Conservation (phyloP, 2,329 filamentous ascomycete species). For the Phyllosticta capitalensis region DNA sequence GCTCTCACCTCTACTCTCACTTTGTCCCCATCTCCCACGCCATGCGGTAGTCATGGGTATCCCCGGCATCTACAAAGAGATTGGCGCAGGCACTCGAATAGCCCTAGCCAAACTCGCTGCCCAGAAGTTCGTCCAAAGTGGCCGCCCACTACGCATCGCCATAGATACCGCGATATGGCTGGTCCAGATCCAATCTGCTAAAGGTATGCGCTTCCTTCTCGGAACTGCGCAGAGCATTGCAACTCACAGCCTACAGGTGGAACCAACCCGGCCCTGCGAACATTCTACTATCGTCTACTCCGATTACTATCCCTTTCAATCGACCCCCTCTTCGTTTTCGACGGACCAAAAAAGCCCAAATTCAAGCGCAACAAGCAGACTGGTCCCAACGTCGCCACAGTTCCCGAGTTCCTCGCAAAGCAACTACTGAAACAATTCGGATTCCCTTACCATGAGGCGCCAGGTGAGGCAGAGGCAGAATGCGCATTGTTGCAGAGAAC, state of each 20-base stretch:
- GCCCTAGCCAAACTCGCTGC: slow-evolving; percentile 76
- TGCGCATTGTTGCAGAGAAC: slow-evolving; percentile 76
- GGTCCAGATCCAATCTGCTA: slow-evolving; percentile 79
- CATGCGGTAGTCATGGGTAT: slow-evolving; percentile 27
- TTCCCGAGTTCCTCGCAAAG: slow-evolving; percentile 70
- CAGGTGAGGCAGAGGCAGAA: slow-evolving; percentile 92
- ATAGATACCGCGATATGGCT: slow-evolving; percentile 97
- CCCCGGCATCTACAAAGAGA: slow-evolving; percentile 71
- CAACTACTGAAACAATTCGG: slow-evolving; percentile 76
- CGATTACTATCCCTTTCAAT: slow-evolving; percentile 69
- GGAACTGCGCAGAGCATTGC: neutral
- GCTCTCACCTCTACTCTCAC: neutral
- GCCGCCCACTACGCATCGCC: slow-evolving; percentile 71
- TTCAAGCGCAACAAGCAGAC: slow-evolving; percentile 81
- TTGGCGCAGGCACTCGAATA: slow-evolving; percentile 69
- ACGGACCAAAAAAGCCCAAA: slow-evolving; percentile 72
- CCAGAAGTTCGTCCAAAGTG: slow-evolving; percentile 60
- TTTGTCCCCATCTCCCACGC: neutral
- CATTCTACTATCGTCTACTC: slow-evolving; percentile 83
- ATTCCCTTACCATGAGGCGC: slow-evolving; percentile 75
- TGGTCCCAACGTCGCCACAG: slow-evolving; percentile 51
- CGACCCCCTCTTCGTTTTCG: slow-evolving; percentile 82
- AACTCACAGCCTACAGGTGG: slow-evolving; percentile 46
- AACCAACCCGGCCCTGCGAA: slow-evolving; percentile 79
- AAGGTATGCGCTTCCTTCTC: slow-evolving; percentile 38